Evolutionary conservation across 1,139 yeast species (phyloP), one percentile per base, ranked within the genome.

Genomic region (Geotrichum phurueaensis): DNA sequence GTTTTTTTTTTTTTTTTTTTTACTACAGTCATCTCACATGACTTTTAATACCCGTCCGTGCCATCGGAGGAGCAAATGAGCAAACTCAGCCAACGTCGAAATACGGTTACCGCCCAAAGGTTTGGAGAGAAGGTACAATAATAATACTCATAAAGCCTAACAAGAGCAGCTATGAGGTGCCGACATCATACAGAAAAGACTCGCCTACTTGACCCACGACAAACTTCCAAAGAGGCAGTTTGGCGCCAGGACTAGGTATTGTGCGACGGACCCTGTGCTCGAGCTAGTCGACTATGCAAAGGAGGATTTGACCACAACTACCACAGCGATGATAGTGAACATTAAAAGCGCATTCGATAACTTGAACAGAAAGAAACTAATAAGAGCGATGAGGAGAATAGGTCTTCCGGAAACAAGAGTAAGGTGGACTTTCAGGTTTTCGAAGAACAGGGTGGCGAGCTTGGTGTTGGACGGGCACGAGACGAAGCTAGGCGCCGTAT

Each of bases 271-370:
- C 45, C 62, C 64, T 7, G 56, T 62, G 15, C 10, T 51, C 51
- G 47, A 50, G 23, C 45, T 63, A 51, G 50, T 48, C 12, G 27
- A 54, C 22, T 2, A 39, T 3, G 51, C 7, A 7, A 45, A 52
- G 23, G 45, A n/a, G 3, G 50, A 39, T 12, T 7, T n/a, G 22
- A n/a, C 22, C 49, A 15, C 7, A 5, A 55, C 49, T 6, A 55
- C 63, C 12, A 39, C 56, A 3, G 56, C 58, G 20, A 45, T 63
- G 55, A 53, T 59, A 54, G 60, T 63, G 4, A 66, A 60, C 55
- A 58, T 61, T 55, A 56, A 62, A 52, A 65, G 66, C 9, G 67
- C 66, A 4, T 65, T 65, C 33, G 66, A 63, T 53, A 60, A 62
- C 45, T 65, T 65, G 18, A 53, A 64, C 47, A 27, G 57, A 15